A percentile compares a stretch with the other conserved stretches of the same genome.
phyloP scores from a whole-genome alignment of 2,329 filamentous ascomycete genomes.

The Penicillium sp. region DNA sequence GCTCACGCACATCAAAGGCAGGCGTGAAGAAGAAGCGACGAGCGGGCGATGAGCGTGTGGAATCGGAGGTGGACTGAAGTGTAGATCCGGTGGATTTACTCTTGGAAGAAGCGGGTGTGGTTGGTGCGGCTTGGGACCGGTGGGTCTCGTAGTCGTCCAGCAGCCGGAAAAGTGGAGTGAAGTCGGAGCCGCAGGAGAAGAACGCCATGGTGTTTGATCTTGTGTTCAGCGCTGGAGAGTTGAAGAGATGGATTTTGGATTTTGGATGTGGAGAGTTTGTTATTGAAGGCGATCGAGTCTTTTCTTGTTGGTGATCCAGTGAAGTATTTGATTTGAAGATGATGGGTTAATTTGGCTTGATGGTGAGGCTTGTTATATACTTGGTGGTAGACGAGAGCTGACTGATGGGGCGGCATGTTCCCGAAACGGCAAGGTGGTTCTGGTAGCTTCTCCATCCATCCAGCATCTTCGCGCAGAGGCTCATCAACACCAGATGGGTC shows the following conservation, averaged over 20 bases:
- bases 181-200: constrained; percentile 33
- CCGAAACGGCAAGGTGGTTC: constrained; percentile 14
- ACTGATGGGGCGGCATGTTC: constrained; percentile 14
- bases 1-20: constrained; percentile 42
- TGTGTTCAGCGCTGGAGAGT: constrained; percentile 1
- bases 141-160: constrained; percentile 39
- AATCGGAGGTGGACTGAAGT: background rate
- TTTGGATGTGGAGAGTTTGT: constrained; percentile 3
- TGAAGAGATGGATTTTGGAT: constrained; percentile 1
- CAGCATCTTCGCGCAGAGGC: background rate
- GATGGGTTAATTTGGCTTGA: background rate
- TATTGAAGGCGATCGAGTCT: no score
- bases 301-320: background rate
- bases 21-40: constrained; percentile 31
- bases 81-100: constrained; percentile 3
- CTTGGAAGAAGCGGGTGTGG: constrained; percentile 2
- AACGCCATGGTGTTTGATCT: constrained; percentile 35
- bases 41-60: constrained; percentile 2
- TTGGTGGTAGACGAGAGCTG: background rate
- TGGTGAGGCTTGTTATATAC: constrained; percentile 10
- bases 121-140: constrained; percentile 20
- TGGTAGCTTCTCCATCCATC: constrained; percentile 11
- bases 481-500: no score
- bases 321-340: background rate
- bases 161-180: constrained; percentile 39